Base-by-base conservation (phyloP, 2,329 filamentous ascomycete genomes). In the Penicillium oxalicum region DNA sequence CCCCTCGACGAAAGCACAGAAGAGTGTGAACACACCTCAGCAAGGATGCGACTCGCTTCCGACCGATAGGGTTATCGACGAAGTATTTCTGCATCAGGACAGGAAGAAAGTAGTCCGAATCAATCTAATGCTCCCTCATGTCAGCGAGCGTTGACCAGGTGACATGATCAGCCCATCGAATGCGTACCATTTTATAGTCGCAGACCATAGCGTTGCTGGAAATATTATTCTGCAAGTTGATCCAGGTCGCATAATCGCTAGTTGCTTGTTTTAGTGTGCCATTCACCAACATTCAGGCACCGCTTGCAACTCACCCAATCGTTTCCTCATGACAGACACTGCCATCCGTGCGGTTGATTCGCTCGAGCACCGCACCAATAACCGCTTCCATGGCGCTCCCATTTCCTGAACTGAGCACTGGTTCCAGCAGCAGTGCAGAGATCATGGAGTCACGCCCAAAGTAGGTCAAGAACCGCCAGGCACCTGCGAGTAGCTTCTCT, bases 361-460 rank as follows among this genome's bases (percentile, higher is more conserved):
- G 74, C 57, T 86, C 82, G 5, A 84, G 61, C 0, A 83, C 80
- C 1, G 79, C 77, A 0, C 73, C 72, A 18, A 85, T 78, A 2
- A 83, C 80, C 3, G 82, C 80, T 60, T 86, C 82, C 11, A 82
- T 70, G 0, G 80, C 75, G 3, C 79, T 74, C 0, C 69, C 75
- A 34, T 78, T 67, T 0, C 79, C 80, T 38, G 74, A 69, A 44
- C 78, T 82, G 1, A 86, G 67, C 0, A 84, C 71, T 0, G 79
- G 74, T 48, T 81, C 75, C 28, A 84, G 67, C 0, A 86, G 67
- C 0, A 85, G 71, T 11, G 77, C 69, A 1, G 79, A 72, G 35
- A 86, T 82, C 73, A 84, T 81, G 51, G 76, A 81, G 58, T 86
- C 82, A 9, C 82, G 75, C 0, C 81, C 82, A 64, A 86, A 85